A percentile compares a stretch with the other conserved stretches of the same genome.
Evolutionary conservation across 345 rosid species (phyloP).

Genomic region (Eutrema japonicum): DNA sequence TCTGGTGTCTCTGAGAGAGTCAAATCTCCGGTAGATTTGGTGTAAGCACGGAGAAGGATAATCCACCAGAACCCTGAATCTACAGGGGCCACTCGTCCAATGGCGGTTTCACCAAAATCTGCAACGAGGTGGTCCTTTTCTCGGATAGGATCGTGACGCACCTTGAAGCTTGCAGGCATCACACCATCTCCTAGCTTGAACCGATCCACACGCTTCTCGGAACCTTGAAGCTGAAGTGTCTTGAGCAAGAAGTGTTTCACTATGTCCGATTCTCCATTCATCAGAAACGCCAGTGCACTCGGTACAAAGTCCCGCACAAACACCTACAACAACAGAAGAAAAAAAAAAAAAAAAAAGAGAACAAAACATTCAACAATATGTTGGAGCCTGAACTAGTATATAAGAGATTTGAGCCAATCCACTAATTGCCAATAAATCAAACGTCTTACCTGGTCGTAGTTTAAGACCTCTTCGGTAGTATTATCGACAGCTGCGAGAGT

Average conservation of each 20-base stretch:
- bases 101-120: constrained; percentile 92
- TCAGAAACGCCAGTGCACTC: constrained; percentile 84
- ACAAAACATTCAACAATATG: background rate
- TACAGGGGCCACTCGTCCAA: constrained; percentile 90
- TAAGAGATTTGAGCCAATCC: background rate
- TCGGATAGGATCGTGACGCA: constrained; percentile 74
- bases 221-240: constrained; percentile 82
- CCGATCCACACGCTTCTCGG: constrained; percentile 75
- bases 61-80: constrained; percentile 99
- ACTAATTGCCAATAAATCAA: background rate
- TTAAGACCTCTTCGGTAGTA: constrained; percentile 92
- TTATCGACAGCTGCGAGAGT: constrained; percentile 89
- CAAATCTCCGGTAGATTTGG: constrained; percentile 82
- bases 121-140: constrained; percentile 70
- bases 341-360: background rate
- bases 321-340: constrained; percentile 48
- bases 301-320: constrained; percentile 91
- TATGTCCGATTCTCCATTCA: constrained; percentile 88
- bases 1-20: constrained; percentile 75
- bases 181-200: constrained; percentile 88
- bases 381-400: background rate
- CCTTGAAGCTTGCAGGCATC: constrained; percentile 95
- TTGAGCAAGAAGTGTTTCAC: constrained; percentile 76
- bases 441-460: constrained; percentile 84
- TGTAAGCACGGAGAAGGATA: constrained; percentile 85